A percentile compares a stretch with the other conserved stretches of the same genome.
These are phyloP conservation scores for Colletotrichum zoysiae DNA, from an alignment of 2,329 filamentous ascomycete species.

Conservation along the genomic window DNA sequence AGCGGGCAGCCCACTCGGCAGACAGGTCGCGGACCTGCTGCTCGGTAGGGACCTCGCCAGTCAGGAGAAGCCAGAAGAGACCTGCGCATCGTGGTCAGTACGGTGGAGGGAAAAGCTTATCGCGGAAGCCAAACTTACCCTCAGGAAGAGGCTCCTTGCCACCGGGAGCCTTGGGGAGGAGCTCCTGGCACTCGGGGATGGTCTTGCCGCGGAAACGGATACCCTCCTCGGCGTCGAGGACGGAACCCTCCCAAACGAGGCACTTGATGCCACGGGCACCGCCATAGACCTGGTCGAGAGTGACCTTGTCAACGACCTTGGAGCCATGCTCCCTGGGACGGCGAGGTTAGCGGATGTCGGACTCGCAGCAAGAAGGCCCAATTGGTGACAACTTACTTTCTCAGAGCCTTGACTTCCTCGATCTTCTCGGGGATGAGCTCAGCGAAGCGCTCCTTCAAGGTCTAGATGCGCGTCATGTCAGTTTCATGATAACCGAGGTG, in stretches of 20 bases:
- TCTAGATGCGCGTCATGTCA: conserved; percentile 64
- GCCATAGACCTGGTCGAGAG: conserved; percentile 98
- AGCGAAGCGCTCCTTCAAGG: conserved; percentile 98
- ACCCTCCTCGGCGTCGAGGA: conserved; percentile 98
- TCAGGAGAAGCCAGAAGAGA: conserved; percentile 99
- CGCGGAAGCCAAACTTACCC: conserved; percentile 63
- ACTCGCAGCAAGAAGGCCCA: conserved; percentile 30
- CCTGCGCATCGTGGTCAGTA: conserved; percentile 59
- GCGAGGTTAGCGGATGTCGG: conserved; percentile 41
- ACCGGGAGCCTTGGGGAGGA: conserved; percentile 96
- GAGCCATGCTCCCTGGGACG: conserved; percentile 84
- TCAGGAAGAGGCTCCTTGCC: conserved; percentile 97
- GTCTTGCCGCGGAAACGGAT: conserved; percentile 99
- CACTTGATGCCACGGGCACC: conserved; percentile 99
- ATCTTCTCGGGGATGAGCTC: conserved; percentile 96
- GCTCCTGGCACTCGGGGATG: conserved; percentile 97
- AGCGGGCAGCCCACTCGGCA: conserved; percentile 97
- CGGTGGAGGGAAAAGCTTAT: not conserved
- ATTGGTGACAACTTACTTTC: conserved; percentile 76
- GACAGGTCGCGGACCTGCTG: conserved; percentile 99
- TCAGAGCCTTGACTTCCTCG: conserved; percentile 98
- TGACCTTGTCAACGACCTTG: conserved; percentile 97
- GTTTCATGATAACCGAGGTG: conserved; percentile 42
- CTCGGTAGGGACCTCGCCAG: conserved; percentile 96
- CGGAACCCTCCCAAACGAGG: conserved; percentile 98